Conservation (phyloP, 2,329 filamentous ascomycete species). For the Epichloe sylvatica region DNA sequence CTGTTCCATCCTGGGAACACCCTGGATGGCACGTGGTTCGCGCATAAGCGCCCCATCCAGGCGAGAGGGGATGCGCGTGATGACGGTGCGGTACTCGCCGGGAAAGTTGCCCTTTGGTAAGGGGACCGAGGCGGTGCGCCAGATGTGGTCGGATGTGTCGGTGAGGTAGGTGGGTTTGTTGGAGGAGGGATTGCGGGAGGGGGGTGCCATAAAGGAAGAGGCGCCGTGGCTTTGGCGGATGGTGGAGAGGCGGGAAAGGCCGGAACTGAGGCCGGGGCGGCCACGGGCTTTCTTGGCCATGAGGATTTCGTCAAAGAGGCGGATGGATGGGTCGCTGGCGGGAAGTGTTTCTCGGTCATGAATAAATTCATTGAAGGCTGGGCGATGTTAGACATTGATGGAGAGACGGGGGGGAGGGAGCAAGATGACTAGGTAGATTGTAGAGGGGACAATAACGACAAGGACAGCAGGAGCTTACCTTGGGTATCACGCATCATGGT, state of each 20-base stretch:
- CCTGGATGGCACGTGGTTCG: constrained; percentile 79
- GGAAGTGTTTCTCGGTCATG: constrained; percentile 61
- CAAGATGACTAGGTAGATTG: not conserved
- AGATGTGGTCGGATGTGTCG: constrained; percentile 65
- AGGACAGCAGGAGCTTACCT: constrained; percentile 28
- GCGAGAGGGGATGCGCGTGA: constrained; percentile 60
- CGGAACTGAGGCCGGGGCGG: constrained; percentile 50
- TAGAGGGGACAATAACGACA: not conserved
- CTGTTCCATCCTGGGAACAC: constrained; percentile 53
- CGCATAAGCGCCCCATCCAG: constrained; percentile 81
- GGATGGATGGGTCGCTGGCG: constrained; percentile 49
- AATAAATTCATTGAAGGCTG: constrained; percentile 65
- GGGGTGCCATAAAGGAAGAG: constrained; percentile 25
- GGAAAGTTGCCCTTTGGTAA: constrained; percentile 47
- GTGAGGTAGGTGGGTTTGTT: constrained; percentile 48
- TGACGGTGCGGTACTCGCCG: constrained; percentile 46
- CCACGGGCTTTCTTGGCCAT: constrained; percentile 60
- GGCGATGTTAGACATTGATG: constrained; percentile 1
- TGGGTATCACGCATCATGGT: constrained; percentile 53
- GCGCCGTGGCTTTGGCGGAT: constrained; percentile 39
- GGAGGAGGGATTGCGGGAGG: constrained; percentile 18
- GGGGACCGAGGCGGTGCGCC: constrained; percentile 53
- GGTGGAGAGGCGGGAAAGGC: constrained; percentile 47
- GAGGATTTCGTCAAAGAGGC: constrained; percentile 74
- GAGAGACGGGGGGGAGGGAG: not conserved